phyloP scores from a whole-genome alignment of 2,329 filamentous ascomycete genomes.

The Cladosporium sp. region DNA sequence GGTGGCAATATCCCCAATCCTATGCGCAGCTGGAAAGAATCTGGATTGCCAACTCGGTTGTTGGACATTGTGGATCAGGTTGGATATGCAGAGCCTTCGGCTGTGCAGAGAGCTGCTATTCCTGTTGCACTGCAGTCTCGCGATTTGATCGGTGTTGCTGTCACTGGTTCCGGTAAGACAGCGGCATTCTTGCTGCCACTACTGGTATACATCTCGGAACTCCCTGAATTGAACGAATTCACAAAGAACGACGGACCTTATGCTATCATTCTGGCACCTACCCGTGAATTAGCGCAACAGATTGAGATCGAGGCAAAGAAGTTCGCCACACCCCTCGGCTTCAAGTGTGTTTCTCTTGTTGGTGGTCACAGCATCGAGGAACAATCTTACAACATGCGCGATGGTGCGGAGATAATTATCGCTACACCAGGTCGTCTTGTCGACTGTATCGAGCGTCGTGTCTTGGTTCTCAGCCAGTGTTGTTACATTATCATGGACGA shows the following conservation, averaged over 20 bases:
- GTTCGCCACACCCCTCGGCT: constrained; percentile 84
- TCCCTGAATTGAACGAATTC: constrained; percentile 76
- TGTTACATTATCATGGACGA: constrained; percentile 99
- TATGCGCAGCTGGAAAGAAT: constrained; percentile 92
- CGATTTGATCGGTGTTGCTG: constrained; percentile 96
- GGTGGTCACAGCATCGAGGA: constrained; percentile 94
- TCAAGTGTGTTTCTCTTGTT: constrained; percentile 95
- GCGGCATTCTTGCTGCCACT: constrained; percentile 90
- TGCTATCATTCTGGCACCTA: constrained; percentile 93
- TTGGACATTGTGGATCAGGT: constrained; percentile 78
- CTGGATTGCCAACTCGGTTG: constrained; percentile 69
- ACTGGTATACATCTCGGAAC: constrained; percentile 87
- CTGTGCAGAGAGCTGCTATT: constrained; percentile 91
- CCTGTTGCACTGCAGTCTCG: constrained; percentile 88
- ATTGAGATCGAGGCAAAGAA: constrained; percentile 93
- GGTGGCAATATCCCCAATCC: constrained; percentile 89
- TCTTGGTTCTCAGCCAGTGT: constrained; percentile 90
- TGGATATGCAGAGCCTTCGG: constrained; percentile 85
- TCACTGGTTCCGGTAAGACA: constrained; percentile 97
- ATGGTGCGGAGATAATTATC: constrained; percentile 95
- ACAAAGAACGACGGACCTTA: constrained; percentile 96
- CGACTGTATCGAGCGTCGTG: constrained; percentile 89
- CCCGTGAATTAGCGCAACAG: constrained; percentile 94
- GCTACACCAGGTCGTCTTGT: constrained; percentile 96
- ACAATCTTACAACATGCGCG: constrained; percentile 81